A percentile compares a stretch with the other conserved stretches of the same genome.
These are phyloP conservation scores for Herpomyces periplanetae DNA, from an alignment of 2,329 filamentous ascomycete genomes.

Conservation along the genomic window DNA sequence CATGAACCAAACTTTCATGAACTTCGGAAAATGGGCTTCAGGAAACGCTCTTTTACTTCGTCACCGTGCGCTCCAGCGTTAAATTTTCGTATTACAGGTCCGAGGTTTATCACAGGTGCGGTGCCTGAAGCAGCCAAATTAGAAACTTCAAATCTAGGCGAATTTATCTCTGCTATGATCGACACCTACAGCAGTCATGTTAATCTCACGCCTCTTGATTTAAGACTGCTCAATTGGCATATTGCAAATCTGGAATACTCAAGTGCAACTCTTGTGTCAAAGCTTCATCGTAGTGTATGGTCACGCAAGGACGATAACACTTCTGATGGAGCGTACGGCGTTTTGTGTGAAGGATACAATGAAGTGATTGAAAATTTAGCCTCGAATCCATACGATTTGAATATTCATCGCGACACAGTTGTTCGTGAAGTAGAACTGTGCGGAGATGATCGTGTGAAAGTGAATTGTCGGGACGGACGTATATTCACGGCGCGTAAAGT, in stretches of 20 bases:
- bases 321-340: slow-evolving; percentile 73
- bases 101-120: too few relatives aligned
- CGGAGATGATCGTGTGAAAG: slow-evolving; percentile 12
- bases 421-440: slow-evolving; percentile 11
- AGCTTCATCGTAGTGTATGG: slow-evolving; percentile 60
- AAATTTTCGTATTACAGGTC: too few relatives aligned
- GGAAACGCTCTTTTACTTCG: too few relatives aligned
- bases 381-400: slow-evolving; percentile 30
- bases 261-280: slow-evolving; percentile 55
- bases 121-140: too few relatives aligned
- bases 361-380: slow-evolving; percentile 59
- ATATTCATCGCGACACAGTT: slow-evolving; percentile 29
- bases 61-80: too few relatives aligned
- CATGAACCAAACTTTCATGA: too few relatives aligned
- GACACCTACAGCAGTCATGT: slow-evolving; percentile 48
- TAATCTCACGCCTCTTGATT: slow-evolving; percentile 45
- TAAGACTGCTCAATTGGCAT: slow-evolving; percentile 83
- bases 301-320: slow-evolving; percentile 94
- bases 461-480: slow-evolving; percentile 40
- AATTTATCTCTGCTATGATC: slow-evolving; percentile 71
- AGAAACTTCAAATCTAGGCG: slow-evolving; percentile 32
- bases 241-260: slow-evolving; percentile 93
- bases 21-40: too few relatives aligned
- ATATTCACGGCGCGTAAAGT: slow-evolving; percentile 48
- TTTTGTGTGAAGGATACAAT: slow-evolving; percentile 74